Base-by-base conservation (phyloP, 2,329 filamentous ascomycete species). In the Pleomassaria siparia region DNA sequence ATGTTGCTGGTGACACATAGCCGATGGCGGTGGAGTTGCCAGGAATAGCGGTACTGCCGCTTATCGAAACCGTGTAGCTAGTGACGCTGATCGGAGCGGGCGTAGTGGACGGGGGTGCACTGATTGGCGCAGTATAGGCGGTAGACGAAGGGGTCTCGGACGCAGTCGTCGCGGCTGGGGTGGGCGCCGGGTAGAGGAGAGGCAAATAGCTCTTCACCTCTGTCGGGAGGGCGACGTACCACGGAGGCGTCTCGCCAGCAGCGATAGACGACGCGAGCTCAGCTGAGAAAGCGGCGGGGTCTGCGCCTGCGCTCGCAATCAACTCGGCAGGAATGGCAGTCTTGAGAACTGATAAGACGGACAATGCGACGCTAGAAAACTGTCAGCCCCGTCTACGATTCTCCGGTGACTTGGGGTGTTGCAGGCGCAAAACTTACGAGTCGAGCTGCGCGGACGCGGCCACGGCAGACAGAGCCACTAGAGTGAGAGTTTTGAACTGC, bases 141-240 rank as follows among this genome's bases (percentile, higher is more conserved):
- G 13, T 63, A 54, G 18, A 66, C 40, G 43, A 22, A 29, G n/a
- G 22, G 20, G 50, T 56, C 22, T 54, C 40, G 26, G 51, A 28
- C 2, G 53, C 45, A 40, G 49, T 30, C 13, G 45, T 35, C 11
- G 24, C 26, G 32, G 56, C 46, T 25, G 56, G 36, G n/a, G 55
- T 52, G 20, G 49, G 40, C 10, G 49, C 60, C 22, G 67, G 60
- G 55, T 68, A 70, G 40, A 69, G 54, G 18, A 68, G 56, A 21
- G 74, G 58, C 37, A 78, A 64, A 50, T 72, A 71, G 37, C 62
- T 71, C 66, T 77, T 69, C 39, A 78, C 67, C 46, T 74, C 72
- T 36, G 67, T 57, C 6, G 76, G 76, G 3, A 78, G 70, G 8
- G 70, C 66, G 8, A 67, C 59, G 63, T 74, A 77, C 76, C 76